phyloP scores from a whole-genome alignment of 108 stramenopile genomes.

The Phaeodactylum tricornutum region DNA sequence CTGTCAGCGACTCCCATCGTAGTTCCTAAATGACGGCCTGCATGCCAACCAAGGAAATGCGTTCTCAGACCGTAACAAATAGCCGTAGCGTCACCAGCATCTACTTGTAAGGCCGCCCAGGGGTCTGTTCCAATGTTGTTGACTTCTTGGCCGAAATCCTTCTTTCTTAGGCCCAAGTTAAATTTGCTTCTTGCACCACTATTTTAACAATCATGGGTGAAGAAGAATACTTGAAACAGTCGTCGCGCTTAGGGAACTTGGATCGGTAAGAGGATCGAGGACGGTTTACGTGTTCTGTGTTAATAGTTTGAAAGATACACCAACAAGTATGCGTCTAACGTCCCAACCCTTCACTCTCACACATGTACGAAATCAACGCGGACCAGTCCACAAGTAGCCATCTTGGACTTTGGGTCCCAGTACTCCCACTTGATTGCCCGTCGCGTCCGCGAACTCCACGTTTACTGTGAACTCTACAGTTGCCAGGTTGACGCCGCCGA shows the following conservation, averaged over 20 bases:
- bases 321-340: background rate
- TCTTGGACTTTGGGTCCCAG: conserved; percentile 98
- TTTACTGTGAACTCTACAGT: conserved; percentile 95
- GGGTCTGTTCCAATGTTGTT: no score
- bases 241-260: conserved; percentile 56
- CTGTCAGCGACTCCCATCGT: no score
- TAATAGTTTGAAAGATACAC: background rate
- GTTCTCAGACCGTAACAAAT: no score
- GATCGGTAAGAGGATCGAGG: conserved; percentile 32
- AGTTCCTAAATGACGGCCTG: no score
- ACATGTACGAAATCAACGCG: background rate
- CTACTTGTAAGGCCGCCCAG: no score
- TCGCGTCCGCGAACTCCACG: conserved; percentile 91
- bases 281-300: background rate
- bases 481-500: conserved; percentile 84
- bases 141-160: no score
- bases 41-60: no score
- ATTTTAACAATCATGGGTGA: no score
- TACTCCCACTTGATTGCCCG: conserved; percentile 98
- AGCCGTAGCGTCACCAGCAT: no score
- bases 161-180: no score
- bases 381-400: conserved; percentile 85
- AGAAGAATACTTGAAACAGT: conserved; percentile 54
- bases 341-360: background rate
- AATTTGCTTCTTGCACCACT: no score